Percentiles rank a stretch among this genome's conserved stretches.
Evolutionary conservation across 2,329 filamentous ascomycete species (phyloP).

Genomic region (Xylariales sp.): DNA sequence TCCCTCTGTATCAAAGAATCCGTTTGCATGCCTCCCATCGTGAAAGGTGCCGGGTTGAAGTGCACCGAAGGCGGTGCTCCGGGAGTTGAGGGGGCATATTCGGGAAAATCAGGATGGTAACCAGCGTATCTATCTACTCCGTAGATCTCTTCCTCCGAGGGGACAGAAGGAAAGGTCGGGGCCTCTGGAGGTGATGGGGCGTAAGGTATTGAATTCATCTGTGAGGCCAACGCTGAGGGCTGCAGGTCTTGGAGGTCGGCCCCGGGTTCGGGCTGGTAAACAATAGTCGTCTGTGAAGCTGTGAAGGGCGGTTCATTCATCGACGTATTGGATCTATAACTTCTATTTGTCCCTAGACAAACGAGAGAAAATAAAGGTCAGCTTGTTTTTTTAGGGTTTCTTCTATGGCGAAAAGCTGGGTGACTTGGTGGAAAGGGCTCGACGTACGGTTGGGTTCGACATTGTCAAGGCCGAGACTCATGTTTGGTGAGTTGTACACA

Average conservation of each 20-base stretch:
- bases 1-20: conserved; percentile 45
- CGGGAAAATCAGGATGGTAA: conserved; percentile 43
- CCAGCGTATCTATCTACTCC: conserved; percentile 57
- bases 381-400: background rate
- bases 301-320: conserved; percentile 41
- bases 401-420: background rate
- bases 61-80: conserved; percentile 47
- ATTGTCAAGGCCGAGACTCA: conserved; percentile 38
- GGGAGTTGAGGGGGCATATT: conserved; percentile 42
- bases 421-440: conserved; percentile 4
- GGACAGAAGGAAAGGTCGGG: conserved; percentile 46
- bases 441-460: conserved; percentile 38
- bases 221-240: conserved; percentile 51
- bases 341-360: conserved; percentile 39
- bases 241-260: conserved; percentile 34
- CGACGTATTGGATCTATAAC: conserved; percentile 37
- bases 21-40: conserved; percentile 50
- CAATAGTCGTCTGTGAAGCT: conserved; percentile 46
- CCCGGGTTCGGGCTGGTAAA: conserved; percentile 41
- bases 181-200: conserved; percentile 55
- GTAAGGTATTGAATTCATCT: conserved; percentile 51
- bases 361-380: conserved; percentile 20
- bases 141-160: conserved; percentile 57
- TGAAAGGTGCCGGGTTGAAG: conserved; percentile 53
- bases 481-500: conserved; percentile 31